Evolutionary conservation across 352 stramenopile genomes (phyloP), one percentile per base, ranked within the genome.

Genomic region (Globisporangium lucens): DNA sequence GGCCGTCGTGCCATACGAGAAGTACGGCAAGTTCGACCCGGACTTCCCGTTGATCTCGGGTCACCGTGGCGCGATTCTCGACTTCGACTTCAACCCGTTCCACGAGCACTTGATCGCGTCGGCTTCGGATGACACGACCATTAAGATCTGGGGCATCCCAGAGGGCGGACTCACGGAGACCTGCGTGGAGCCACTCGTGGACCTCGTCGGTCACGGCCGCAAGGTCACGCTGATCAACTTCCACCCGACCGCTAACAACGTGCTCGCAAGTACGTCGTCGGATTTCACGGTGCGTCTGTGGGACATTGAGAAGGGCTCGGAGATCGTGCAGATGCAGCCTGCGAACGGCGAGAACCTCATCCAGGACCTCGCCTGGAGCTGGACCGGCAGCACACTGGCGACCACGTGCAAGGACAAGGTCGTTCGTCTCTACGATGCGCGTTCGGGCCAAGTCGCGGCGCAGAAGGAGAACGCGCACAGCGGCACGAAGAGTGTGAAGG

Each of bases 1-100:
- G 76, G 93, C 94, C 56, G 94, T 99, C 36, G 86, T 98, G 60
- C 90, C 93, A 17, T 97, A 98, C 65, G 92, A 98, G 47, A 97
- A 98, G 70, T 90, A 93, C 27, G 97, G 97, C 72, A 95, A 97
- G 73, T 98, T 98, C 70, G 90, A 98, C 69, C 82, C 90, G 49
- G 93, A 97, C 67, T 96, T 96, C 67, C 94, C 97, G 35, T 84
- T 98, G 56, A 91, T 99, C 60, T 93, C 94, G 55, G 98, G 98
- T 43, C 98, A 99, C 78, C 90, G 91, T 46, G 95, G 91, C 24
- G 83, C 95, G 22, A 98, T 99, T 55, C 78, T 99, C 30, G 98
- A 99, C 82, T 99, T 99, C 78, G 98, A 99, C 74, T 99, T 99
- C 80, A 99, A 99, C 81, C 98, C 98, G 20, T 98, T 98, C 78